A percentile compares a stretch with the other conserved stretches of the same genome.
These are phyloP conservation scores for Pueraria montana DNA, from an alignment of 306 rosid genomes.

Conservation along the genomic window DNA sequence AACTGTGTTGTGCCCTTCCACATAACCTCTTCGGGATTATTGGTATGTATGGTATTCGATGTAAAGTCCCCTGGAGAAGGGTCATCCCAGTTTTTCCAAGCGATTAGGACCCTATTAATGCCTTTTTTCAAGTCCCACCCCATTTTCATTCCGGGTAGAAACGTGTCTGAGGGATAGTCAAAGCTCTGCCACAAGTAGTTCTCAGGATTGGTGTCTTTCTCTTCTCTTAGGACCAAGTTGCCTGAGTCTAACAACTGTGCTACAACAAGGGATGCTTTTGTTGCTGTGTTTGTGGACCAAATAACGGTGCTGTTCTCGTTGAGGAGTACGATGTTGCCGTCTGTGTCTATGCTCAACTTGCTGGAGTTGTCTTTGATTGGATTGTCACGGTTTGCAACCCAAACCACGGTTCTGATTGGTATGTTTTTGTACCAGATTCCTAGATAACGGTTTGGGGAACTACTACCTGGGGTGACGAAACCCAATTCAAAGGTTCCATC, in stretches of 20 bases:
- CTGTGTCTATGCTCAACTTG: background rate
- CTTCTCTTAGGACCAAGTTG: background rate
- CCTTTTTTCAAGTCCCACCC: background rate
- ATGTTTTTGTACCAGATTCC: constrained; percentile 21
- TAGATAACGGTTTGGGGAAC: background rate
- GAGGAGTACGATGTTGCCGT: background rate
- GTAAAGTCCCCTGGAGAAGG: constrained; percentile 15
- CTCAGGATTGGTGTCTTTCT: background rate
- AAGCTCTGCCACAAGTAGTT: constrained; percentile 21
- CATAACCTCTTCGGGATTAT: background rate
- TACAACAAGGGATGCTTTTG: too few species aligned
- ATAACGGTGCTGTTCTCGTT: background rate
- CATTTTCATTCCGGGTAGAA: background rate
- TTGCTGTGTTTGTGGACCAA: constrained; percentile 20
- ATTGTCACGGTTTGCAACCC: constrained; percentile 16
- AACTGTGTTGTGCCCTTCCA: background rate
- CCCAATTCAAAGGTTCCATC: background rate
- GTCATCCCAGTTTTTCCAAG: constrained; percentile 25
- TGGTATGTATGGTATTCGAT: background rate
- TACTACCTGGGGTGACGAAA: background rate
- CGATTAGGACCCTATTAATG: background rate
- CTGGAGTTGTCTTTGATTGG: background rate
- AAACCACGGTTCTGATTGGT: background rate
- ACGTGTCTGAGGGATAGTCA: background rate
- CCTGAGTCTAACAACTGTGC: background rate